phyloP scores from a whole-genome alignment of 2,329 filamentous ascomycete genomes.

The Phyllosticta citriasiana region DNA sequence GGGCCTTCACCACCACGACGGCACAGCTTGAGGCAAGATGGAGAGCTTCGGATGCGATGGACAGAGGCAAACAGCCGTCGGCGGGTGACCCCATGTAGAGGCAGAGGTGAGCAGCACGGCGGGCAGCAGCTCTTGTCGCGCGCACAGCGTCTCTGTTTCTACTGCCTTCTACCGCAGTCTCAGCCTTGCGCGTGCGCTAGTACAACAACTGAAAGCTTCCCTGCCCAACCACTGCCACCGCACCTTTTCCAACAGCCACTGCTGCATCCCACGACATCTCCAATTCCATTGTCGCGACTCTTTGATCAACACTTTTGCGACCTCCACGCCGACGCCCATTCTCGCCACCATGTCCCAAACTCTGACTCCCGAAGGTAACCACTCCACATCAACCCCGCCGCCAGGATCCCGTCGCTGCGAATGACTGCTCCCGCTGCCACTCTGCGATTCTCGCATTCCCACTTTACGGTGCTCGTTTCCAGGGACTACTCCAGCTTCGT shows the following conservation, averaged over 20 bases:
- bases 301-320: background rate
- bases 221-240: background rate
- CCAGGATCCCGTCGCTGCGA: conserved; percentile 8
- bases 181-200: conserved; percentile 15
- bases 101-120: background rate
- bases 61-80: background rate
- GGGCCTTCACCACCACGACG: background rate
- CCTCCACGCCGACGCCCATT: conserved; percentile 13
- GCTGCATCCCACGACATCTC: background rate
- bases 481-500: background rate
- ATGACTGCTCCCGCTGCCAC: background rate
- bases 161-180: conserved; percentile 21
- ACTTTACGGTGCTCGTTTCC: background rate
- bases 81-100: background rate
- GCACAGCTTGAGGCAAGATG: background rate
- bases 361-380: conserved; percentile 30
- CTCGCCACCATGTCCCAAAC: conserved; percentile 12
- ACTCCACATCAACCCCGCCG: conserved; percentile 18
- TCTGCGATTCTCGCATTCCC: background rate
- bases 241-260: background rate
- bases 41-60: background rate
- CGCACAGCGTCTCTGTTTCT: background rate
- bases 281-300: conserved; percentile 3
- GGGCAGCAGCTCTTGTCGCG: background rate
- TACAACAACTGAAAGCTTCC: conserved; percentile 2